Conservation (phyloP, 805 yeast species). For the Yarrowia porcina region DNA sequence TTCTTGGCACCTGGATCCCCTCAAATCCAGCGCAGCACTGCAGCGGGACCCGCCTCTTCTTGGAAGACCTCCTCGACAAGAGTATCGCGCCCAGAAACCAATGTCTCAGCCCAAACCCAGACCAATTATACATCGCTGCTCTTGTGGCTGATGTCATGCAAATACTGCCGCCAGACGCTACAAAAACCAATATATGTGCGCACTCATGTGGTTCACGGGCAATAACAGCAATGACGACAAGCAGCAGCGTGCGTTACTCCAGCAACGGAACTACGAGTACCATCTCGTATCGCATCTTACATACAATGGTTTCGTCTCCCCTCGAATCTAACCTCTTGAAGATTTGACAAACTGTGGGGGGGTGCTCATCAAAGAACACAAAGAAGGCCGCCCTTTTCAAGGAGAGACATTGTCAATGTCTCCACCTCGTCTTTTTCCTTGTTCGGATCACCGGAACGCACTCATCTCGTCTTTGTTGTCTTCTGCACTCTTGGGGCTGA, state of each 20-base stretch:
- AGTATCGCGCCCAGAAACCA: neutral
- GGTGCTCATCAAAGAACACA: neutral
- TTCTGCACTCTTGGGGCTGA: neutral
- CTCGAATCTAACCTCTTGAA: neutral
- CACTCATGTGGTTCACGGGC: neutral
- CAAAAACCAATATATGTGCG: neutral
- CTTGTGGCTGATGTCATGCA: neutral
- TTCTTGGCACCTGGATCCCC: neutral
- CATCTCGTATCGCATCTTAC: no score
- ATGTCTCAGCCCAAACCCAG: neutral
- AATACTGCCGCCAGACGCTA: neutral
- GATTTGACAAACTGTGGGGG: neutral
- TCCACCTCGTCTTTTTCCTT: neutral
- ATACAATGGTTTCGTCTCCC: no score
- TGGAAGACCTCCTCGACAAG: neutral
- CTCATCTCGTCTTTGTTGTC: neutral
- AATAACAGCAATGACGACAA: neutral
- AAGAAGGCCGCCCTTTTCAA: neutral
- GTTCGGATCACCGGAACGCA: slow-evolving; percentile 1
- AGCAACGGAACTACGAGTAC: neutral
- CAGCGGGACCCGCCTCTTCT: neutral
- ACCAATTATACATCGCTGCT: neutral
- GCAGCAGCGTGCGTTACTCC: neutral
- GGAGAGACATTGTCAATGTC: neutral
- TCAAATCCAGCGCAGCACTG: neutral